Conservation (phyloP, 352 stramenopile genomes). For the Pythium apleroticum region DNA sequence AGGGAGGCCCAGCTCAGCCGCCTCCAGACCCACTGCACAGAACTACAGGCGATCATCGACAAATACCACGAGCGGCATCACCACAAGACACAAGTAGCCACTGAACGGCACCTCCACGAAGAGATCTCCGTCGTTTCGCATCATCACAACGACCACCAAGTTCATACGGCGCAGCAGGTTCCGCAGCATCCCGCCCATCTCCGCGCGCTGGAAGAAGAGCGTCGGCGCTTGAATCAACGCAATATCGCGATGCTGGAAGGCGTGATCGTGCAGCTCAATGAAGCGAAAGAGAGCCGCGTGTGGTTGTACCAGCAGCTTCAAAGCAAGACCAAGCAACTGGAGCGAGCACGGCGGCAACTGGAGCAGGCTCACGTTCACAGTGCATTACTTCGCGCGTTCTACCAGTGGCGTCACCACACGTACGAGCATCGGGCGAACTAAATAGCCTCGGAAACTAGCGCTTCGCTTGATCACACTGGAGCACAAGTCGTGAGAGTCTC, state of each 20-base stretch:
- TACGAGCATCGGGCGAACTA: neutral
- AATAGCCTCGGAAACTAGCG: too few species aligned
- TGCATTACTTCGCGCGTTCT: slow-evolving; percentile 19
- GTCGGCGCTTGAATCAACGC: slow-evolving; percentile 16
- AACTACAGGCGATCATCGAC: slow-evolving; percentile 48
- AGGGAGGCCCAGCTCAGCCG: slow-evolving; percentile 44
- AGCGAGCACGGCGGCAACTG: slow-evolving; percentile 8
- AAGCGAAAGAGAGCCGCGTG: slow-evolving; percentile 15
- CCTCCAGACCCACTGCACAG: slow-evolving; percentile 38
- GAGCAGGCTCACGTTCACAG: slow-evolving; percentile 5
- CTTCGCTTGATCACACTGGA: neutral
- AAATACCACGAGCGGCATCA: slow-evolving; percentile 7
- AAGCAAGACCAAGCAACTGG: slow-evolving; percentile 5
- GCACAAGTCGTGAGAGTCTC: neutral
- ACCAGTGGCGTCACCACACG: slow-evolving; percentile 10
- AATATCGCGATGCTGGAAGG: slow-evolving; percentile 25
- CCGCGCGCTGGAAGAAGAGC: slow-evolving; percentile 13
- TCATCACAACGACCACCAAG: neutral
- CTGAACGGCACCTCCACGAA: neutral
- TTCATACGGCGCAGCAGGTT: neutral
- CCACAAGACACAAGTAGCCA: neutral
- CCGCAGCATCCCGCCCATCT: neutral
- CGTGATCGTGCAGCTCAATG: slow-evolving; percentile 16
- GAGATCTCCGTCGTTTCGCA: neutral
- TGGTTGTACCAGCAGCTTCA: slow-evolving; percentile 10